phyloP scores from a whole-genome alignment of 164 flowering plant genomes.

The Cinnamomum chago region DNA sequence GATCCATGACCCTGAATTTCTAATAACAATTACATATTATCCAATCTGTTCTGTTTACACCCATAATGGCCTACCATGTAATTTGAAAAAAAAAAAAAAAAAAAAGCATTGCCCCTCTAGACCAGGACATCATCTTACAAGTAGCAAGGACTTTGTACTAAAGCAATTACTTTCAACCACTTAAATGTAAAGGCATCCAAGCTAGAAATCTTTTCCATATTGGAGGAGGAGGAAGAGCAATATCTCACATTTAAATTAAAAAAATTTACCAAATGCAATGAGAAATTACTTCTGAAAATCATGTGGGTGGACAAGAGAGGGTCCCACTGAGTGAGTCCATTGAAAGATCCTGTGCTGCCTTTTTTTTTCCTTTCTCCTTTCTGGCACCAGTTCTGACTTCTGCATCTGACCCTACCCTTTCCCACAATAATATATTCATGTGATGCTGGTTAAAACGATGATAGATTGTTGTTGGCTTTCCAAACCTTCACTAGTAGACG shows the following conservation, averaged over 20 bases:
- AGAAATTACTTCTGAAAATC: neutral
- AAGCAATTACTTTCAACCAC: no score
- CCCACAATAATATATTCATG: neutral
- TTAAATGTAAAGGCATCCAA: no score
- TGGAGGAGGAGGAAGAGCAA: neutral
- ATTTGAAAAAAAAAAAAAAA: no score
- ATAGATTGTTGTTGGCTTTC: neutral
- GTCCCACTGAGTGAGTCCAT: neutral
- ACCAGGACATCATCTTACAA: no score
- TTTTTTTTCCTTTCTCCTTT: no score
- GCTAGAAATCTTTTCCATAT: no score
- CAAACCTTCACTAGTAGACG: neutral
- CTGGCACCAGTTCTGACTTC: neutral
- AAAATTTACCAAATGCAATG: neutral
- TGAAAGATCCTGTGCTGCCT: neutral
- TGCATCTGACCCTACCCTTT: neutral
- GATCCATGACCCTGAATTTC: no score
- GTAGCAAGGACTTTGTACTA: no score
- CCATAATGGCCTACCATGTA: no score
- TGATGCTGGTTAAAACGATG: neutral
- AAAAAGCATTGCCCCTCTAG: no score
- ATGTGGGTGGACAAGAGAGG: neutral
- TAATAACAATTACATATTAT: no score
- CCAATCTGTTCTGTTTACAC: no score
- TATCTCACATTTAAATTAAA: neutral